A percentile compares a stretch with the other conserved stretches of the same genome.
Conservation (phyloP, 1,284 basidiomycete species). For the Lignosus rhinocerotis region DNA sequence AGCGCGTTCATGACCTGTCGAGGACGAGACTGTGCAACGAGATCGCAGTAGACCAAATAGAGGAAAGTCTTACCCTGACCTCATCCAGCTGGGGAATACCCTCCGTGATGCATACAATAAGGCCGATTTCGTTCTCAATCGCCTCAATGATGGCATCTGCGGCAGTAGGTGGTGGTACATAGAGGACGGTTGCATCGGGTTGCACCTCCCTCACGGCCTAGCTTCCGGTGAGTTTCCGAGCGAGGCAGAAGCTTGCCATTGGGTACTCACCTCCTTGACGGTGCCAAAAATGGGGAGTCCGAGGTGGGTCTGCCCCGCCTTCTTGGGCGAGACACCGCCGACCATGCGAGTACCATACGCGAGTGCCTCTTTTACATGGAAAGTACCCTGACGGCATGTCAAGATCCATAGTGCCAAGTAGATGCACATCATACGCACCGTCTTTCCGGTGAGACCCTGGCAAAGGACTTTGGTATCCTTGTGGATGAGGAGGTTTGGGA, state of each 20-base stretch:
- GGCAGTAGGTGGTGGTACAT: conserved; percentile 91
- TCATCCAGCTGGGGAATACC: conserved; percentile 97
- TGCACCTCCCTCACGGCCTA: conserved; percentile 83
- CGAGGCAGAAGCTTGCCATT: neutral
- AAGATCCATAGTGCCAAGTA: neutral
- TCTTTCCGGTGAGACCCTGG: conserved; percentile 97
- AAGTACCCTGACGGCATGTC: conserved; percentile 76
- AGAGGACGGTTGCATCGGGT: conserved; percentile 93
- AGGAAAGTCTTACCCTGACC: conserved; percentile 63
- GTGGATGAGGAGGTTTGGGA: conserved; percentile 89
- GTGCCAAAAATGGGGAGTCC: conserved; percentile 94
- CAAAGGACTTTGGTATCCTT: conserved; percentile 95
- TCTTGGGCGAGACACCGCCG: conserved; percentile 97
- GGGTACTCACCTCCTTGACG: conserved; percentile 79
- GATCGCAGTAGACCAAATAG: neutral
- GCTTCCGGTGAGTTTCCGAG: neutral
- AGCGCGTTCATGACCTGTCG: conserved; percentile 88
- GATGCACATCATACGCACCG: conserved; percentile 55
- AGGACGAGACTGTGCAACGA: conserved; percentile 3
- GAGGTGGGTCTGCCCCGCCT: conserved; percentile 94
- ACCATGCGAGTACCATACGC: conserved; percentile 97
- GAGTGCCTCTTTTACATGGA: conserved; percentile 94
- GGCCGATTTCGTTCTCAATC: conserved; percentile 94
- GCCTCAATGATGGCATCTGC: conserved; percentile 97
- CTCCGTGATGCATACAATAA: conserved; percentile 97